Conservation (phyloP, 768 basidiomycete genomes). For the Hortiboletus campestris region DNA sequence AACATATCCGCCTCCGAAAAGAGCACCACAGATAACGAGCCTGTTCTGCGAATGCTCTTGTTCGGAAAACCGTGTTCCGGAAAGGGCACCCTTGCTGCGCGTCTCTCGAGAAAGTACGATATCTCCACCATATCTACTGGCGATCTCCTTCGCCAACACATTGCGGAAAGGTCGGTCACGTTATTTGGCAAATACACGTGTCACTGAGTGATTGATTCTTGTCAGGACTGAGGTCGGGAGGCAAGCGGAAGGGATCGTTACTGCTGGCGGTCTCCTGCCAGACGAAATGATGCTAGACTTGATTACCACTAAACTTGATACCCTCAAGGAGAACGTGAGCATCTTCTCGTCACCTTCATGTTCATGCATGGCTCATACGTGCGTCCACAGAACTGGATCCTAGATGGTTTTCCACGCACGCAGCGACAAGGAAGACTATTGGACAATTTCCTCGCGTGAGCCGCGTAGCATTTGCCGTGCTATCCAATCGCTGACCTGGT, state of each 20-base stretch:
- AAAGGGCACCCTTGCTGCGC: constrained; percentile 77
- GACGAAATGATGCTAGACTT: constrained; percentile 79
- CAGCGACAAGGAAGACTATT: constrained; percentile 74
- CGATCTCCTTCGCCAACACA: constrained; percentile 81
- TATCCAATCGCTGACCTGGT: background rate
- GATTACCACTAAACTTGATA: constrained; percentile 66
- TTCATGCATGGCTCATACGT: constrained; percentile 6
- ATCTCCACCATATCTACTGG: constrained; percentile 77
- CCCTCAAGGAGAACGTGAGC: constrained; percentile 58
- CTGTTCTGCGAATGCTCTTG: constrained; percentile 46
- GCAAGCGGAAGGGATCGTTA: constrained; percentile 75
- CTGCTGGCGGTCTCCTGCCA: constrained; percentile 69
- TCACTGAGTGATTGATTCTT: background rate
- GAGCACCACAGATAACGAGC: constrained; percentile 26
- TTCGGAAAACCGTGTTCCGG: constrained; percentile 66
- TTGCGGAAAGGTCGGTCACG: constrained; percentile 52
- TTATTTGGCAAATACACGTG: background rate
- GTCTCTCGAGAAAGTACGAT: constrained; percentile 73
- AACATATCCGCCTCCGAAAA: constrained; percentile 29
- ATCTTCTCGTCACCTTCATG: constrained; percentile 3
- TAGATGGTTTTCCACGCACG: constrained; percentile 91
- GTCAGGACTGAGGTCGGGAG: constrained; percentile 67
- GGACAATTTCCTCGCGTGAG: constrained; percentile 68
- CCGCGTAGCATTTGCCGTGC: background rate
- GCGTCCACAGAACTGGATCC: constrained; percentile 70